Evolutionary conservation across 345 rosid species (phyloP).

Genomic region (Eucalyptus sp.): DNA sequence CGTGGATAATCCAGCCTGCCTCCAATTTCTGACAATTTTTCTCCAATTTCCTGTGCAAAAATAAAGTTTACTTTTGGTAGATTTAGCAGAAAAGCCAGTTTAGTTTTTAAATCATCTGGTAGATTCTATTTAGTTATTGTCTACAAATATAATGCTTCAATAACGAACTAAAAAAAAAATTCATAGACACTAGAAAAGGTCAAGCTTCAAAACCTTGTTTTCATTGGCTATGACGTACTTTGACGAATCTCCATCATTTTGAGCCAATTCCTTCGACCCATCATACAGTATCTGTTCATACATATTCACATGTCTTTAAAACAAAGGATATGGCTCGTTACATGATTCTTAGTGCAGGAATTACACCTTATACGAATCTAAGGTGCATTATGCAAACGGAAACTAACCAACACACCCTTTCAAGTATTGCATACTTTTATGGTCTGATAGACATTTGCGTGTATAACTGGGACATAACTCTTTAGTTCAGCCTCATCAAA

Average conservation of each 20-base stretch:
- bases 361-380: neutral
- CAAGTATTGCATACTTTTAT: constrained; percentile 90
- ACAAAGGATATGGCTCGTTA: neutral
- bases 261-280: constrained; percentile 90
- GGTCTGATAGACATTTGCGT: constrained; percentile 97
- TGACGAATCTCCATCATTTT: constrained; percentile 54
- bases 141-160: neutral
- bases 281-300: constrained; percentile 68
- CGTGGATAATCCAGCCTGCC: constrained; percentile 59
- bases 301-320: constrained; percentile 1
- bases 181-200: neutral
- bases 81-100: neutral
- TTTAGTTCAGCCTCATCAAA: constrained; percentile 81
- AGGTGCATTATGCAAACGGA: constrained; percentile 17
- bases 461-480: constrained; percentile 87
- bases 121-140: neutral
- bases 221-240: constrained; percentile 54
- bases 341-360: neutral
- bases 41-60: constrained; percentile 58
- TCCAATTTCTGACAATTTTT: constrained; percentile 76
- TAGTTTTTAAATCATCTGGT: neutral
- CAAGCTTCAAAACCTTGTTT: constrained; percentile 48
- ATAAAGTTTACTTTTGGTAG: neutral
- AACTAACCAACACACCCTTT: constrained; percentile 71
- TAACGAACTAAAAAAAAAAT: neutral